phyloP scores from a whole-genome alignment of 768 basidiomycete genomes.

The Russula sp. region DNA sequence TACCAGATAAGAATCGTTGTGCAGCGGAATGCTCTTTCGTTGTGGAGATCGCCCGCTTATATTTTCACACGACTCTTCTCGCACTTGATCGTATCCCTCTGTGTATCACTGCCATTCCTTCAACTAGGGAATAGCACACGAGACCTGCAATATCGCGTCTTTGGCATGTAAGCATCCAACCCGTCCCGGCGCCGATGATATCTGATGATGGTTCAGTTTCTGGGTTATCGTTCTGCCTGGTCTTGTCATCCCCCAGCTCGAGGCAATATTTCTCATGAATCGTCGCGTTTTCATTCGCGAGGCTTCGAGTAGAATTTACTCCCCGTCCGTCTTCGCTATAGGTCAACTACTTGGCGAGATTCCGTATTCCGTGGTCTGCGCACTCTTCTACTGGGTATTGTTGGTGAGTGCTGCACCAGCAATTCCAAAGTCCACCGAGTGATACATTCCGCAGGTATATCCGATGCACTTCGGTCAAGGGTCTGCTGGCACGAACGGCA shows the following conservation, averaged over 20 bases:
- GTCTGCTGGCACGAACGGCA: constrained; percentile 51
- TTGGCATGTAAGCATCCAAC: constrained; percentile 46
- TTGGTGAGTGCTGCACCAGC: constrained; percentile 41
- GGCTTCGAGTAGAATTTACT: constrained; percentile 82
- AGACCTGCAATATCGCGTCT: constrained; percentile 77
- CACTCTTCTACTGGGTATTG: constrained; percentile 68
- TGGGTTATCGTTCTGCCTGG: constrained; percentile 65
- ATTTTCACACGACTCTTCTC: constrained; percentile 79
- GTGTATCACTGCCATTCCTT: constrained; percentile 75
- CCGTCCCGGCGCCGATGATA: neutral
- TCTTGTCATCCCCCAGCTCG: constrained; percentile 77
- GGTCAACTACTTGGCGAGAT: constrained; percentile 79
- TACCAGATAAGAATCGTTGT: constrained; percentile 71
- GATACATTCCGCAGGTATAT: constrained; percentile 37
- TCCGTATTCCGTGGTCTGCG: constrained; percentile 70
- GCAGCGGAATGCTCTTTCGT: constrained; percentile 58
- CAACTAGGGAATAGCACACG: constrained; percentile 58
- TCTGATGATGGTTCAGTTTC: constrained; percentile 33
- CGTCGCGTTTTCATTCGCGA: constrained; percentile 46
- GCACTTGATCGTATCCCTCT: constrained; percentile 62
- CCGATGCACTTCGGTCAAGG: constrained; percentile 69
- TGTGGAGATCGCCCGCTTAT: constrained; percentile 85
- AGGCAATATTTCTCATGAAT: constrained; percentile 78
- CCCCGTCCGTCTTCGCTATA: constrained; percentile 77
- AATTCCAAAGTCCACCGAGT: neutral